Conservation (phyloP, 176 grass and related monocot species). For the Typha latifolia region DNA sequence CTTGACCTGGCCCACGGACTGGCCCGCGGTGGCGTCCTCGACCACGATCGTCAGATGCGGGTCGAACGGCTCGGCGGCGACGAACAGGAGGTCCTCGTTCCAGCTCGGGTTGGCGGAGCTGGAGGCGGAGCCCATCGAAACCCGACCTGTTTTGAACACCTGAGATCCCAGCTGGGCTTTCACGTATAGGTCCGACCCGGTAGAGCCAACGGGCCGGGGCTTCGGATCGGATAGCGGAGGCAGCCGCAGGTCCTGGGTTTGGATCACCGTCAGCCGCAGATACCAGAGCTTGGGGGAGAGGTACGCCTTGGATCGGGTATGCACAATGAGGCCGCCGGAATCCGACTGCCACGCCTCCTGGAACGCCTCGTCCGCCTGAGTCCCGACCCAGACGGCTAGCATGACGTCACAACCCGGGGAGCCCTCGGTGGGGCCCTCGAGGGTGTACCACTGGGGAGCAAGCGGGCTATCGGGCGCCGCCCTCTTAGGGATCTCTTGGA, state of each 20-base stretch:
- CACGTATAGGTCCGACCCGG: slow-evolving; percentile 62
- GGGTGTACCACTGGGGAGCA: slow-evolving; percentile 95
- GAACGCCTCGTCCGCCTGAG: slow-evolving; percentile 91
- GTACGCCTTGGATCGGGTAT: slow-evolving; percentile 92
- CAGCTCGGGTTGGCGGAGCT: slow-evolving; percentile 72
- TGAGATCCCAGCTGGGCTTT: slow-evolving; percentile 80
- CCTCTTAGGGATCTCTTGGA: slow-evolving; percentile 74
- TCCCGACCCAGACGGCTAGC: slow-evolving; percentile 93
- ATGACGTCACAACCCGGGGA: slow-evolving; percentile 54
- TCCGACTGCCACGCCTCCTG: slow-evolving; percentile 97
- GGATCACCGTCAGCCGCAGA: slow-evolving; percentile 77
- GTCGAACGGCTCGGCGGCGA: slow-evolving; percentile 89
- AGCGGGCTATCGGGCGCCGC: slow-evolving; percentile 83
- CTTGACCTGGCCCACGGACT: slow-evolving; percentile 51
- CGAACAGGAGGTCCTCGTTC: slow-evolving; percentile 96
- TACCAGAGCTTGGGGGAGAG: slow-evolving; percentile 97
- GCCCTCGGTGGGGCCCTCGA: slow-evolving; percentile 41
- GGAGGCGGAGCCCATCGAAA: slow-evolving; percentile 46
- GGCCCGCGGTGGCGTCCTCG: slow-evolving; percentile 52
- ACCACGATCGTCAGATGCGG: slow-evolving; percentile 64
- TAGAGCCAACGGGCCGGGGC: slow-evolving; percentile 20
- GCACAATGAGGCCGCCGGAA: slow-evolving; percentile 61
- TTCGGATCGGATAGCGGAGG: slow-evolving; percentile 43
- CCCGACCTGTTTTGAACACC: slow-evolving; percentile 78
- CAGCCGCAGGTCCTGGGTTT: slow-evolving; percentile 77